A percentile compares a stretch with the other conserved stretches of the same genome.
phyloP scores from a whole-genome alignment of 2,329 filamentous ascomycete genomes.

The Davidsoniella eucalypti region DNA sequence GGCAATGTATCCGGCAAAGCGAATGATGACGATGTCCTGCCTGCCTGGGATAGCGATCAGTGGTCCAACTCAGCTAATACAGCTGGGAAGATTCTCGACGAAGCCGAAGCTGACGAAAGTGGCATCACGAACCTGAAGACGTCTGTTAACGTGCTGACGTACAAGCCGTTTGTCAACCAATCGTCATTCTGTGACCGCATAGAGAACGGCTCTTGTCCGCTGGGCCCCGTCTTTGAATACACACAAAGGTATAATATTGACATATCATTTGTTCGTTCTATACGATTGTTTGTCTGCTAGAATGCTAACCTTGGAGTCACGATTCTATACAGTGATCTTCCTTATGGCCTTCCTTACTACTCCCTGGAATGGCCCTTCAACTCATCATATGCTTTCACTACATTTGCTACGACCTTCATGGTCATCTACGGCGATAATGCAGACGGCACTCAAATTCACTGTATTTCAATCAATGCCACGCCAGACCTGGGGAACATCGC shows the following conservation, averaged over 20 bases:
- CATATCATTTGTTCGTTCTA: background rate
- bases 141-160: constrained; percentile 59
- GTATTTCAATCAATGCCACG: constrained; percentile 67
- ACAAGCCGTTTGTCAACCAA: constrained; percentile 44
- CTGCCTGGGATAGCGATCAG: constrained; percentile 36
- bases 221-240: constrained; percentile 52
- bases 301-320: background rate
- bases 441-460: constrained; percentile 48
- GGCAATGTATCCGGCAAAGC: constrained; percentile 72
- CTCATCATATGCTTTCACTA: constrained; percentile 75
- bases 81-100: constrained; percentile 60
- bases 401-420: constrained; percentile 55
- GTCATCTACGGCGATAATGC: constrained; percentile 51
- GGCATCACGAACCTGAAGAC: constrained; percentile 57
- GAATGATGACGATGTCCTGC: constrained; percentile 38
- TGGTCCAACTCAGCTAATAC: constrained; percentile 47
- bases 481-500: constrained; percentile 60
- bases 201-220: constrained; percentile 51
- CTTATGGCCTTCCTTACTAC: constrained; percentile 49
- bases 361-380: constrained; percentile 56
- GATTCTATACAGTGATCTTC: constrained; percentile 19
- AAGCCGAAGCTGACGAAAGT: constrained; percentile 29
- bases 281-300: background rate
- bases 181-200: constrained; percentile 50
- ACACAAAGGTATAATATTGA: constrained; percentile 20